A percentile compares a stretch with the other conserved stretches of the same genome.
Evolutionary conservation across 129 eudicot species (phyloP).

Genomic region (Flaveria trinervia): DNA sequence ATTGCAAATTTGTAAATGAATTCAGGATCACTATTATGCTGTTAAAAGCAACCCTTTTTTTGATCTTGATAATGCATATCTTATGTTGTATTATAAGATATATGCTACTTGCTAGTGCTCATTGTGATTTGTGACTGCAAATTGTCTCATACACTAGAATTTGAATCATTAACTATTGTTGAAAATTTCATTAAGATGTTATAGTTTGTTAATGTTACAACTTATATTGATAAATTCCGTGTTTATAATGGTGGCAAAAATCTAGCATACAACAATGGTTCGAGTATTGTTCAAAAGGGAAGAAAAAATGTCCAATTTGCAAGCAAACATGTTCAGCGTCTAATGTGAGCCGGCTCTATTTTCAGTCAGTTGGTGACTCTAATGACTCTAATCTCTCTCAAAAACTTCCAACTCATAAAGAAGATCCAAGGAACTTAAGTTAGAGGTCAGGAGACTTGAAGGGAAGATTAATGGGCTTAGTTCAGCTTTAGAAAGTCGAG

Average conservation of each 20-base stretch:
- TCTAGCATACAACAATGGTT: constrained; percentile 86
- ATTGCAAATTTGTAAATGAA: too few species aligned
- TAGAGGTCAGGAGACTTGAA: constrained; percentile 61
- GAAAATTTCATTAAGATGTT: constrained; percentile 7
- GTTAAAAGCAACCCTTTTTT: too few species aligned
- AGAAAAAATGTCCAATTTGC: constrained; percentile 90
- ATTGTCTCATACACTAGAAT: neutral
- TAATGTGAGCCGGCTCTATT: constrained; percentile 73
- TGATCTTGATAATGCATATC: too few species aligned
- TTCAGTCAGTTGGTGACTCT: constrained; percentile 88
- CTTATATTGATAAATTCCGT: constrained; percentile 8
- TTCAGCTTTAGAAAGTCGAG: constrained; percentile 56
- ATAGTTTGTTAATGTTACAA: neutral
- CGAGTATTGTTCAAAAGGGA: constrained; percentile 81
- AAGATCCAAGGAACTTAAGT: constrained; percentile 52
- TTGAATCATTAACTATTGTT: neutral
- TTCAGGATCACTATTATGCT: too few species aligned
- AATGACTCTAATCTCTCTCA: constrained; percentile 54
- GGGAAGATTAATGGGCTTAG: constrained; percentile 61
- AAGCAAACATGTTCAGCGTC: constrained; percentile 72
- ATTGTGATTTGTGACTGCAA: neutral
- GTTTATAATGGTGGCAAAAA: constrained; percentile 22
- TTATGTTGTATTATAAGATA: neutral
- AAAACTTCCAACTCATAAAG: constrained; percentile 38
- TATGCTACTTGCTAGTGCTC: neutral